phyloP scores from a whole-genome alignment of 805 yeast species.

The Clavispora fructus region DNA sequence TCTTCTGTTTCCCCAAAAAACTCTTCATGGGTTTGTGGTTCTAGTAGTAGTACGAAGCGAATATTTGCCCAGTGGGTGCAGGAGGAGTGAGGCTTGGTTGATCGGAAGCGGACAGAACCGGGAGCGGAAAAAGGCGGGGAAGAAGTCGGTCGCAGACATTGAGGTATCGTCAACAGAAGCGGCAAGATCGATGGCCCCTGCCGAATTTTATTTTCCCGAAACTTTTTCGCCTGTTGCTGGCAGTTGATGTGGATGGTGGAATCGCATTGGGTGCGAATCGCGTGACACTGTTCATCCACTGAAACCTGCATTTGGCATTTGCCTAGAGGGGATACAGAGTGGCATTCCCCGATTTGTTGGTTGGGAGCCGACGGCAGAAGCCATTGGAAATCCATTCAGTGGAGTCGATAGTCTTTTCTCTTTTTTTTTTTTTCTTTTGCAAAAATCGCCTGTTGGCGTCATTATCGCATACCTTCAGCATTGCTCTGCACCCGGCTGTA shows the following conservation, averaged over 20 bases:
- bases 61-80: not conserved
- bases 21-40: constrained; percentile 8
- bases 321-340: no score
- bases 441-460: not conserved
- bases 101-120: not conserved
- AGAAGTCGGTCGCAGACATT: no score
- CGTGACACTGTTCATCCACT: not conserved
- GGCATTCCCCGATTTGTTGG: no score
- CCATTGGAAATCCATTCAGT: no score
- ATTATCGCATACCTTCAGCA: not conserved
- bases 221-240: no score
- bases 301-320: not conserved
- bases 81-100: not conserved
- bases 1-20: constrained; percentile 10
- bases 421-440: no score
- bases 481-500: not conserved
- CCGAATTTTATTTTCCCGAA: no score
- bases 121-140: not conserved
- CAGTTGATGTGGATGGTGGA: not conserved
- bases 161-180: no score
- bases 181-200: no score
- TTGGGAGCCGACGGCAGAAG: no score
- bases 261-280: not conserved
- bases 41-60: not conserved
- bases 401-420: no score